phyloP scores from a whole-genome alignment of 257 asterid genomes.

The Ehretia macrophylla region DNA sequence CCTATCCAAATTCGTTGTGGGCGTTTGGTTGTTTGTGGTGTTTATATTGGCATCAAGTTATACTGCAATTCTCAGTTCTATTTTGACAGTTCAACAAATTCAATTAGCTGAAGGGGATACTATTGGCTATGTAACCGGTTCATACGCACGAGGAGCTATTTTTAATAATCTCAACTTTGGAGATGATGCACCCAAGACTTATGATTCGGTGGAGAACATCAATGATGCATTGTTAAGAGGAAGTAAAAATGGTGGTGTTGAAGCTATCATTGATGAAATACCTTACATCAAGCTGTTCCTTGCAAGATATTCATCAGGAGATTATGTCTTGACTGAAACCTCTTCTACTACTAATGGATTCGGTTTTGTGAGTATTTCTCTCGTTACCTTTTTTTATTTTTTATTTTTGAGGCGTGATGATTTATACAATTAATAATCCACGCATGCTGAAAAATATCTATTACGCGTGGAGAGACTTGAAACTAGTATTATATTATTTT shows the following conservation, averaged over 20 bases:
- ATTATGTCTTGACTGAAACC: conserved; percentile 24
- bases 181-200: conserved; percentile 14
- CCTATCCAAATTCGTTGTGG: conserved; percentile 37
- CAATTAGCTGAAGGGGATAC: conserved; percentile 15
- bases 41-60: conserved; percentile 45
- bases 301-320: conserved; percentile 17
- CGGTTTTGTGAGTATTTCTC: conserved; percentile 34
- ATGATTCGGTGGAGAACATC: background rate
- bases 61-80: conserved; percentile 44
- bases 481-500: no score
- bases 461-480: no score
- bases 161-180: conserved; percentile 18
- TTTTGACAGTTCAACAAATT: conserved; percentile 36
- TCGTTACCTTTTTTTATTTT: background rate
- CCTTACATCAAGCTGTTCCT: conserved; percentile 34
- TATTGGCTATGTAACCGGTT: conserved; percentile 24
- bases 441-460: no score
- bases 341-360: conserved; percentile 24
- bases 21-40: conserved; percentile 42
- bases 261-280: conserved; percentile 38
- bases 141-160: conserved; percentile 1
- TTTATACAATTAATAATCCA: no score
- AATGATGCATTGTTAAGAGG: conserved; percentile 30
- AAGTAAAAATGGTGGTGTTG: conserved; percentile 36
- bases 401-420: no score